Evolutionary conservation across 2,329 filamentous ascomycete species (phyloP), one percentile per base, ranked within the genome.

Genomic region (Dothideomycetes sp.): DNA sequence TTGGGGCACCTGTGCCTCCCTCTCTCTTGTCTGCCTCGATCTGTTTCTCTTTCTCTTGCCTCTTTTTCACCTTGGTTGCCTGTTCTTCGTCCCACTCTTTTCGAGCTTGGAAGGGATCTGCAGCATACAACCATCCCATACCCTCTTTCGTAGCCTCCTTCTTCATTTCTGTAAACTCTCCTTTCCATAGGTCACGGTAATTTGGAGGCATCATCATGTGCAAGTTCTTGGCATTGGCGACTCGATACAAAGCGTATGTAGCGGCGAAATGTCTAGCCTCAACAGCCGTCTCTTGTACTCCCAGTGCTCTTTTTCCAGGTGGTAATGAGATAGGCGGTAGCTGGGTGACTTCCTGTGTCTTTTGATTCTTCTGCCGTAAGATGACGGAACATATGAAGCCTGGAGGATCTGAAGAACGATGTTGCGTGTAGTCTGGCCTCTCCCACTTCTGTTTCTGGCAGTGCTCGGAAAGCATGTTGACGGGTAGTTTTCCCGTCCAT

Each of bases 391-490:
- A 85, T 0, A 84, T 80, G 31, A 53, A 58, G 32, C 58, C 58
- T 17, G 48, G 49, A 4, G 31, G 48, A 32, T 31, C 30, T 1
- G 51, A 56, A 11, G 42, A 45, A 16, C 53, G 53, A 33, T 54
- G 51, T 67, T 86, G 85, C 49, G 82, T 82, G 61, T 94, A 98
- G 48, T 94, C 88, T 2, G 89, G 89, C 58, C 81, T 89, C 50
- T 86, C 84, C 91, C 91, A 98, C 58, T 85, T 86, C 61, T 94
- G 84, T 62, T 89, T 93, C 64, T 94, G 87, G 54, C 88, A 95
- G 64, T 94, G 84, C 68, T 96, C 91, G 24, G 84, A 85, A 48
- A 96, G 75, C 53, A 96, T 73, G 58, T 94, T 95, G 49, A 95
- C 84, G 1, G 91, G 91, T 22, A 98, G 68, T 61, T 98, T 98